Conservation (phyloP, 2,329 filamentous ascomycete genomes). For the Nemania sp. region DNA sequence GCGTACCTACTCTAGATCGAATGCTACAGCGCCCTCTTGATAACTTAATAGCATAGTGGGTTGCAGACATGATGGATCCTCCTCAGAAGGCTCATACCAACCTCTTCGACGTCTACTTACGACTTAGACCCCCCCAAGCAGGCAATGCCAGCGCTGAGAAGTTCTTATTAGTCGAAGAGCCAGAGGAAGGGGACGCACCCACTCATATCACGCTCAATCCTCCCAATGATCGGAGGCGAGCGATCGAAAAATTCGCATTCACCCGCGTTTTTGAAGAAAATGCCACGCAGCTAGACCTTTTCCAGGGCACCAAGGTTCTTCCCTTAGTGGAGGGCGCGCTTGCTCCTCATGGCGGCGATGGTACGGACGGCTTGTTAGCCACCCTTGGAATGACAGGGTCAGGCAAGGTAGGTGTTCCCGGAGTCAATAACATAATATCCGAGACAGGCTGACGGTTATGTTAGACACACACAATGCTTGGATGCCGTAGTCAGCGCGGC, state of each 20-base stretch:
- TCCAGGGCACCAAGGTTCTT: constrained; percentile 81
- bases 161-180: constrained; percentile 81
- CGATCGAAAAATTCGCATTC: constrained; percentile 93
- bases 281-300: constrained; percentile 86
- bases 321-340: constrained; percentile 85
- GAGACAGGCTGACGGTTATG: constrained; percentile 16
- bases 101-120: constrained; percentile 92
- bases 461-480: constrained; percentile 95
- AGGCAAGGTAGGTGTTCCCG: constrained; percentile 77
- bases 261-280: constrained; percentile 93
- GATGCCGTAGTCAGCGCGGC: constrained; percentile 86
- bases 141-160: constrained; percentile 66
- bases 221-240: constrained; percentile 85
- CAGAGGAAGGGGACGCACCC: constrained; percentile 60
- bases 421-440: not conserved
- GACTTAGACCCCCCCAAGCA: constrained; percentile 76
- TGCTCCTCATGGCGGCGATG: constrained; percentile 76
- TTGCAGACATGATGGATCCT: constrained; percentile 54
- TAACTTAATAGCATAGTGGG: constrained; percentile 12
- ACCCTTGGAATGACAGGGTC: constrained; percentile 95
- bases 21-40: not conserved
- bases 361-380: constrained; percentile 88
- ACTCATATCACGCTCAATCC: constrained; percentile 83
- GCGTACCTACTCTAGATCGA: not conserved
- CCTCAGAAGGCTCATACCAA: constrained; percentile 61